A percentile compares a stretch with the other conserved stretches of the same genome.
Evolutionary conservation across 768 basidiomycete genomes (phyloP).

Genomic region (Mycena polygramma): DNA sequence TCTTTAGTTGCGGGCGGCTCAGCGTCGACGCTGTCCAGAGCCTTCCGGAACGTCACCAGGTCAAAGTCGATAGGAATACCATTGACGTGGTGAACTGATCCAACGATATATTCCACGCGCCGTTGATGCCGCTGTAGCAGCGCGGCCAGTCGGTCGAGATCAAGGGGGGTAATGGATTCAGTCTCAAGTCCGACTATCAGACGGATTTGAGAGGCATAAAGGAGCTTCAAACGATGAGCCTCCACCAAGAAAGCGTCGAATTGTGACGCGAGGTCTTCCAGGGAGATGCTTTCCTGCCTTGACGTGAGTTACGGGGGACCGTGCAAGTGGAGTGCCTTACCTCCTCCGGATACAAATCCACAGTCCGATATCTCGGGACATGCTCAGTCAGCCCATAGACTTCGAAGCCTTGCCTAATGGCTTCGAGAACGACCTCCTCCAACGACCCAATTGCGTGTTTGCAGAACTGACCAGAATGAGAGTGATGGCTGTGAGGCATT

Average conservation of each 20-base stretch:
- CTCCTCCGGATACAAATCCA: constrained; percentile 97
- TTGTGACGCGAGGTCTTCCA: constrained; percentile 66
- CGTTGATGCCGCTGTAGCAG: constrained; percentile 63
- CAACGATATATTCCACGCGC: constrained; percentile 89
- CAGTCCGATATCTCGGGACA: constrained; percentile 84
- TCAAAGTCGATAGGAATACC: constrained; percentile 95
- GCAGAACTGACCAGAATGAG: constrained; percentile 95
- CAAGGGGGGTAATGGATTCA: constrained; percentile 81
- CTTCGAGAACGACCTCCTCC: constrained; percentile 85
- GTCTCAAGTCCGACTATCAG: constrained; percentile 94
- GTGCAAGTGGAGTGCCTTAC: constrained; percentile 54
- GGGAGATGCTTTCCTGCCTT: constrained; percentile 66
- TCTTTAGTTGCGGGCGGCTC: constrained; percentile 38
- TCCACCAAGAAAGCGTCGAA: constrained; percentile 83
- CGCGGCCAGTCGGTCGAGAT: constrained; percentile 69
- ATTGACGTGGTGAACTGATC: constrained; percentile 93
- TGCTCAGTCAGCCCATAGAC: constrained; percentile 94
- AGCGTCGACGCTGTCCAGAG: constrained; percentile 60
- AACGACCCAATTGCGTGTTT: constrained; percentile 87
- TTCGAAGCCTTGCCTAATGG: constrained; percentile 82
- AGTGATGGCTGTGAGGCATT: constrained; percentile 87
- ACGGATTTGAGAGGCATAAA: constrained; percentile 74
- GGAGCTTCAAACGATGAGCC: constrained; percentile 79
- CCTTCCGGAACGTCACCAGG: constrained; percentile 71
- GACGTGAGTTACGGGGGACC: constrained; percentile 30